phyloP scores from a whole-genome alignment of 179 eudicot genomes.

The Spergularia azorica region DNA sequence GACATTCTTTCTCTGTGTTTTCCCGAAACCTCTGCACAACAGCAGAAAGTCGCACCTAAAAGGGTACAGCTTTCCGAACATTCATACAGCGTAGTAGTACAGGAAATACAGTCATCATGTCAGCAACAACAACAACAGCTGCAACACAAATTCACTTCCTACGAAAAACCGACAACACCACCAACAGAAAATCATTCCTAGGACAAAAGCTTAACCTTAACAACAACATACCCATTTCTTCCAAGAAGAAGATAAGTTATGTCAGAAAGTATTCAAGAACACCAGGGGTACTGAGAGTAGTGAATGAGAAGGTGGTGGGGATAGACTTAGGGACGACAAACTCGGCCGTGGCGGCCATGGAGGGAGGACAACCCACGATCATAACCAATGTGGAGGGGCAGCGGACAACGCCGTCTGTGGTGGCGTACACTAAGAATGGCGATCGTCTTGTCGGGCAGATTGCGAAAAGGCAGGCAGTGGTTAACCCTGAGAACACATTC shows the following conservation, averaged over 20 bases:
- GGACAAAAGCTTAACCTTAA: neutral
- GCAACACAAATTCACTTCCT: conserved; percentile 38
- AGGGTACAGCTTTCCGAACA: no score
- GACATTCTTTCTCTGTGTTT: neutral
- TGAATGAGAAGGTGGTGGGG: conserved; percentile 78
- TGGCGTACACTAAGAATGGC: conserved; percentile 74
- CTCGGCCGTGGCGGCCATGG: conserved; percentile 92
- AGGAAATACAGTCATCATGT: conserved; percentile 4
- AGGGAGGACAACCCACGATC: conserved; percentile 82
- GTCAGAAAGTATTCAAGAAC: neutral
- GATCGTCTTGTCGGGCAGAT: conserved; percentile 83
- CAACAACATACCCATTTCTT: neutral
- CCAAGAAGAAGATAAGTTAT: neutral
- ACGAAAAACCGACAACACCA: conserved; percentile 11
- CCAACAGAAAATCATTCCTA: neutral
- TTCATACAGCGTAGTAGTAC: neutral
- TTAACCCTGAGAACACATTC: conserved; percentile 82
- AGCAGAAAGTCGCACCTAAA: no score
- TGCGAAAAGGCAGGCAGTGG: conserved; percentile 88
- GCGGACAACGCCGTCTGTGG: conserved; percentile 85
- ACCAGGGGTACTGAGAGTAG: conserved; percentile 38
- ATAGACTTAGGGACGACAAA: conserved; percentile 84
- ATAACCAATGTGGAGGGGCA: conserved; percentile 78
- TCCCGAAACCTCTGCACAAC: neutral
- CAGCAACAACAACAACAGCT: conserved; percentile 33